Evolutionary conservation across 2,329 filamentous ascomycete species (phyloP).

Genomic region (Xylariaceae sp.): DNA sequence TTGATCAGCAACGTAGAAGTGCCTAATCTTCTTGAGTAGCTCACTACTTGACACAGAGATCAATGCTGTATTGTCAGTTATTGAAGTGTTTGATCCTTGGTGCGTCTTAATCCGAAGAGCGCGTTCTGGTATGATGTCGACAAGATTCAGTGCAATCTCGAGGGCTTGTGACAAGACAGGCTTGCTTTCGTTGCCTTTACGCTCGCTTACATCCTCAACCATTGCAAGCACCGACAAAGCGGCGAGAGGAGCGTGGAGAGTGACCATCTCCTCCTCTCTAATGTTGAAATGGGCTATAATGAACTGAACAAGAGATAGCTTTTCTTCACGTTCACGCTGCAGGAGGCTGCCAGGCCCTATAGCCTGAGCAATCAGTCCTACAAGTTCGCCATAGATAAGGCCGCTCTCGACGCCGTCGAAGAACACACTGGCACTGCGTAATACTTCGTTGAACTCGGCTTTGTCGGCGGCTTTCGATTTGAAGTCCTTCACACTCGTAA

Average conservation of each 20-base stretch:
- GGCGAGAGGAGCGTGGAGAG: constrained; percentile 75
- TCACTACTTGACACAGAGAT: constrained; percentile 42
- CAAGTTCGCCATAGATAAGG: constrained; percentile 82
- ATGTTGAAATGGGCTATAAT: constrained; percentile 87
- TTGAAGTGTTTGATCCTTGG: constrained; percentile 22
- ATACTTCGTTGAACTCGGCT: constrained; percentile 75
- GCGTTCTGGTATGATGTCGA: constrained; percentile 62
- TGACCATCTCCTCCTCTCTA: constrained; percentile 91
- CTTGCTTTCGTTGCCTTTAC: constrained; percentile 25
- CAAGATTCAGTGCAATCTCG: constrained; percentile 51
- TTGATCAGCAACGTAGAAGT: constrained; percentile 68
- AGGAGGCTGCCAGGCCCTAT: constrained; percentile 45
- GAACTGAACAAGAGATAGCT: constrained; percentile 73
- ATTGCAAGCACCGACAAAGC: constrained; percentile 61
- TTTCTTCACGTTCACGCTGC: constrained; percentile 50
- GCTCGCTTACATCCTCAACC: constrained; percentile 51
- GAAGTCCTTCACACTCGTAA: constrained; percentile 75
- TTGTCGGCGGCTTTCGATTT: constrained; percentile 62
- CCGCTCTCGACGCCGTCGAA: constrained; percentile 96
- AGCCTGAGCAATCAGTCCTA: constrained; percentile 62
- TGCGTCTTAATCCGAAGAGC: constrained; percentile 46
- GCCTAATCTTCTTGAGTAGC: constrained; percentile 56
- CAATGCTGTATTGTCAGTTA: constrained; percentile 26
- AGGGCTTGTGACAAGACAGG: constrained; percentile 32
- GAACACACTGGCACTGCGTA: constrained; percentile 90